Evolutionary conservation across 352 stramenopile genomes (phyloP).

Genomic region (Phytophthora meadii): DNA sequence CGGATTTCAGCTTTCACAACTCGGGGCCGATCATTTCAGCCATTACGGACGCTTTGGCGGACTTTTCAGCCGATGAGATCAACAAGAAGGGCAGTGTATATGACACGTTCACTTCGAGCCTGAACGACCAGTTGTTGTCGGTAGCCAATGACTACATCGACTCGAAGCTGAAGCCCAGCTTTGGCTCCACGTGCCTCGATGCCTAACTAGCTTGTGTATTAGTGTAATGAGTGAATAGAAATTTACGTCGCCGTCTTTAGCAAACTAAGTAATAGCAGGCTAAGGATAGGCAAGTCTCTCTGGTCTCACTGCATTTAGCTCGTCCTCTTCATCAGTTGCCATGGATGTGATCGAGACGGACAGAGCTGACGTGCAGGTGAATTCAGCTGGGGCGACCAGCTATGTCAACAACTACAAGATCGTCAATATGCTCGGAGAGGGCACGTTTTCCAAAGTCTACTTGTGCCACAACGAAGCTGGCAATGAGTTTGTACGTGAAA

Average conservation of each 20-base stretch:
- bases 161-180: slow-evolving; percentile 46
- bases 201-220: slow-evolving; percentile 2
- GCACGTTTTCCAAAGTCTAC: slow-evolving; percentile 85
- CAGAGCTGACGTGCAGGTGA: slow-evolving; percentile 61
- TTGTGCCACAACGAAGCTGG: slow-evolving; percentile 57
- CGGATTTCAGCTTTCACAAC: slow-evolving; percentile 53
- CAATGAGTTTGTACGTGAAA: slow-evolving; percentile 58
- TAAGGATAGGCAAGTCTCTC: slow-evolving; percentile 17
- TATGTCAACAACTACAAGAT: slow-evolving; percentile 83
- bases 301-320: slow-evolving; percentile 12
- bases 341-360: slow-evolving; percentile 76
- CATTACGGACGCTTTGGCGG: slow-evolving; percentile 48
- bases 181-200: slow-evolving; percentile 50
- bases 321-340: neutral
- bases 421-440: slow-evolving; percentile 67
- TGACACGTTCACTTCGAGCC: slow-evolving; percentile 44
- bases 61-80: slow-evolving; percentile 49
- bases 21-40: slow-evolving; percentile 46
- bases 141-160: slow-evolving; percentile 53
- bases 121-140: slow-evolving; percentile 49
- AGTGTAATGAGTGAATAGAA: slow-evolving; percentile 11
- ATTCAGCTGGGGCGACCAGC: slow-evolving; percentile 63
- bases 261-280: neutral
- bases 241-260: slow-evolving; percentile 1
- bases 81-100: slow-evolving; percentile 70